Percentiles rank a stretch among this genome's conserved stretches.
Evolutionary conservation across 495 filamentous ascomycete genomes (phyloP).

Genomic region (Hyphodiscus hymeniophilus): DNA sequence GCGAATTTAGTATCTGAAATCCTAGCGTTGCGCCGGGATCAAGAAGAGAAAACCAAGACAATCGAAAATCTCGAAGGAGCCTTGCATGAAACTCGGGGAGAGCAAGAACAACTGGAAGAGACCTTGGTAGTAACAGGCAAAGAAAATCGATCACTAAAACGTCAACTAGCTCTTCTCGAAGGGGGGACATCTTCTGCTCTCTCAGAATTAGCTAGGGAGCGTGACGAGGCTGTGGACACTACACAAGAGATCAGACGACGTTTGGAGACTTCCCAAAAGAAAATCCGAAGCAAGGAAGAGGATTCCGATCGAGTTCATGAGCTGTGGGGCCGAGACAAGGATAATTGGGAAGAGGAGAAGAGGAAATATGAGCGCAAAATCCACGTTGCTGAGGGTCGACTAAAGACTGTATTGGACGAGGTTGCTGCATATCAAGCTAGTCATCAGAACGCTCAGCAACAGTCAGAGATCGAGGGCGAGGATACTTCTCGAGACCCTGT

Average conservation of each 20-base stretch:
- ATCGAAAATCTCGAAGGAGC: conserved; percentile 77
- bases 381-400: conserved; percentile 77
- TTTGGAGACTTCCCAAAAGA: conserved; percentile 71
- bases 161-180: conserved; percentile 78
- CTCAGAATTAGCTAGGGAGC: conserved; percentile 71
- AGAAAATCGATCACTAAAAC: conserved; percentile 73
- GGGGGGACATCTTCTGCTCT: conserved; percentile 79
- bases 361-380: conserved; percentile 73
- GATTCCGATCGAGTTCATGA: conserved; percentile 67
- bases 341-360: conserved; percentile 73
- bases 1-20: conserved; percentile 94
- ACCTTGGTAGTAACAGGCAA: conserved; percentile 53
- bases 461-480: conserved; percentile 41
- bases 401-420: conserved; percentile 78
- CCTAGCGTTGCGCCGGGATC: conserved; percentile 72
- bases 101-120: conserved; percentile 60
- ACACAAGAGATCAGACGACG: conserved; percentile 66
- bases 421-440: conserved; percentile 66
- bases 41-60: conserved; percentile 76
- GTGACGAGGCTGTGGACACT: conserved; percentile 75
- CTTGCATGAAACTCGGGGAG: conserved; percentile 59
- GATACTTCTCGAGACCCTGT: conserved; percentile 28
- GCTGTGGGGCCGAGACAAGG: conserved; percentile 73
- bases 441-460: conserved; percentile 28
- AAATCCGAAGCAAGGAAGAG: conserved; percentile 71